A percentile compares a stretch with the other conserved stretches of the same genome.
These are phyloP conservation scores for Diplodia sapinea DNA, from an alignment of 2,329 filamentous ascomycete species.

Conservation along the genomic window DNA sequence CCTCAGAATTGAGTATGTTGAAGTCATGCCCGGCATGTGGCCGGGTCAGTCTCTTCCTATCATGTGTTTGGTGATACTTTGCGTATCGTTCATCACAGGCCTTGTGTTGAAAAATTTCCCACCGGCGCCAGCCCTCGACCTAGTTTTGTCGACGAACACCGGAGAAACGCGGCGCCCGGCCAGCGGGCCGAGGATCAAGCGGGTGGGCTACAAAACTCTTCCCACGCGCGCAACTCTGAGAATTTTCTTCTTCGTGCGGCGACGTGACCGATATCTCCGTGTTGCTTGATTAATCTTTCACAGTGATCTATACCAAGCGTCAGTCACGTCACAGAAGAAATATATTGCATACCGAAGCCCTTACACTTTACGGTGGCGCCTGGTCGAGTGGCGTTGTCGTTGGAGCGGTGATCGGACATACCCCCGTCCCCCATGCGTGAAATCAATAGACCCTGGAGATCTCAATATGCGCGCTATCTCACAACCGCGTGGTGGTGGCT, in stretches of 20 bases:
- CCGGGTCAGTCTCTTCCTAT: constrained; percentile 51
- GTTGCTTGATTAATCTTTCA: constrained; percentile 71
- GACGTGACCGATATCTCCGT: constrained; percentile 74
- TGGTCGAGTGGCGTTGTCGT: constrained; percentile 44
- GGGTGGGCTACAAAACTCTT: constrained; percentile 13
- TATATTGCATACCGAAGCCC: constrained; percentile 71
- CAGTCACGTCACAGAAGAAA: constrained; percentile 74
- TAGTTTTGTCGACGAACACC: constrained; percentile 4
- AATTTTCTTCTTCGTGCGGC: constrained; percentile 77
- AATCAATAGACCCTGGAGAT: constrained; percentile 29
- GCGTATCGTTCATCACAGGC: constrained; percentile 45
- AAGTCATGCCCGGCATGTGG: constrained; percentile 43
- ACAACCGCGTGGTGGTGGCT: constrained; percentile 11
- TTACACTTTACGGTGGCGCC: constrained; percentile 49
- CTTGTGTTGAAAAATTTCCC: constrained; percentile 39
- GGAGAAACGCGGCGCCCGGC: constrained; percentile 12
- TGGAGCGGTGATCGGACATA: constrained; percentile 62
- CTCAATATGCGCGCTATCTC: constrained; percentile 24
- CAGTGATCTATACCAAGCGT: constrained; percentile 63
- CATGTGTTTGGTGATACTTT: constrained; percentile 38
- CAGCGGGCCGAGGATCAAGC: neutral
- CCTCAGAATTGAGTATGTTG: constrained; percentile 45
- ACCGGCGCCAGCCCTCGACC: constrained; percentile 29
- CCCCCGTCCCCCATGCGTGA: constrained; percentile 27
- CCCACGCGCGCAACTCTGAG: neutral